Evolutionary conservation across 2,329 filamentous ascomycete genomes (phyloP).

Genomic region (Fusarium fujikuroi): DNA sequence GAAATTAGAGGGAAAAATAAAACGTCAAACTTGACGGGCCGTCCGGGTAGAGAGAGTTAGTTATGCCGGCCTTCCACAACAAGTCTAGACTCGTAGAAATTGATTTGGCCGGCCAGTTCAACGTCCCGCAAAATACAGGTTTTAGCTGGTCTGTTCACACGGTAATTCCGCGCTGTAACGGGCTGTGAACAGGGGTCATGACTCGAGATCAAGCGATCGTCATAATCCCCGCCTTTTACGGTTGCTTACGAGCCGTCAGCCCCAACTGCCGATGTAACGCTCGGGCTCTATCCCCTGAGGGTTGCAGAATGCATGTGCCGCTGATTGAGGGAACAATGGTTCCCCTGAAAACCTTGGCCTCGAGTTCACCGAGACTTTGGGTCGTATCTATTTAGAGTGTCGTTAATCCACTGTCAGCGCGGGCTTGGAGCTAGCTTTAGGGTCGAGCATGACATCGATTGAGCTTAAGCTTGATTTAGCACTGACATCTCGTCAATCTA

Average conservation of each 20-base stretch:
- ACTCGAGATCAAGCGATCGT: not conserved
- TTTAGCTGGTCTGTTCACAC: not conserved
- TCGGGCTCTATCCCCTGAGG: not conserved
- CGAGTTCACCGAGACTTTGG: not conserved
- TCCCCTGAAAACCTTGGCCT: not conserved
- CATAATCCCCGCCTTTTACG: not conserved
- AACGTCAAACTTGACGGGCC: not conserved
- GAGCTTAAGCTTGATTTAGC: not conserved
- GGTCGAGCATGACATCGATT: not conserved
- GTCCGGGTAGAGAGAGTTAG: not conserved
- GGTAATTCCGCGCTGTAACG: not conserved
- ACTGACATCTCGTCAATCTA: not conserved
- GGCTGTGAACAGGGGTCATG: not conserved
- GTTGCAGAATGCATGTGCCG: not conserved
- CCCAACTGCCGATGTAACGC: not conserved
- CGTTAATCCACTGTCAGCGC: not conserved
- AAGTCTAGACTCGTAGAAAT: not conserved
- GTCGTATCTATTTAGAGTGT: not conserved
- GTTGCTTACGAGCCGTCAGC: not conserved
- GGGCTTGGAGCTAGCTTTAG: not conserved
- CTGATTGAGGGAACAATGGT: not conserved
- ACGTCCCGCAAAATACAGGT: too few species aligned
- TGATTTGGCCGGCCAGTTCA: too few species aligned
- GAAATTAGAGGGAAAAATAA: not conserved
- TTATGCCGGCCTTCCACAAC: not conserved